Percentiles rank a stretch among this genome's conserved stretches.
These are phyloP conservation scores for Dictyostelium brefeldianum DNA, from an alignment of 78 protist species.

Conservation along the genomic window DNA sequence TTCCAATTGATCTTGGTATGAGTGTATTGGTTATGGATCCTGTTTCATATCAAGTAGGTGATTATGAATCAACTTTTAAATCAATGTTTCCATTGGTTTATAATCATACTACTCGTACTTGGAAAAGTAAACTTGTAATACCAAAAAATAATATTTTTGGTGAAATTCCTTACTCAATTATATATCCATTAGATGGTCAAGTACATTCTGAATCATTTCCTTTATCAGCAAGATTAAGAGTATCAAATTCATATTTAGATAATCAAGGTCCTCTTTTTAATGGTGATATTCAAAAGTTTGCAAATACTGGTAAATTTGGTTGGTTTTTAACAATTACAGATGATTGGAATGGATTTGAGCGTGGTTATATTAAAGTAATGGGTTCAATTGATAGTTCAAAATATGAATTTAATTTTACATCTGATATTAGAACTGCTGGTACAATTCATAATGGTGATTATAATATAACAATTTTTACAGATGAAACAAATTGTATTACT, in stretches of 20 bases:
- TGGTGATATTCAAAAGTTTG: not conserved
- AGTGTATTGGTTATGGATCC: not conserved
- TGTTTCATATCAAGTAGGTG: not conserved
- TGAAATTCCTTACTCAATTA: not conserved
- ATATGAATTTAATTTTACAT: slow-evolving; percentile 1
- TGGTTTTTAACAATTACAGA: slow-evolving; percentile 15
- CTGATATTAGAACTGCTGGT: not conserved
- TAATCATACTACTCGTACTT: not conserved
- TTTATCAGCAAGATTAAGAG: not conserved
- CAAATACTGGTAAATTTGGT: not conserved
- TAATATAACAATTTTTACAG: not conserved
- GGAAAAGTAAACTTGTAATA: not conserved
- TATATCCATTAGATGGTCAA: not conserved
- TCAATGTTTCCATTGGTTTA: not conserved
- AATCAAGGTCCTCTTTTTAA: not conserved
- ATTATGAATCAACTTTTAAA: too few relatives aligned
- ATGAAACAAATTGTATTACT: not conserved
- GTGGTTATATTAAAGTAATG: not conserved
- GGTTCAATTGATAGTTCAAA: slow-evolving; percentile 12
- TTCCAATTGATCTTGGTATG: not conserved
- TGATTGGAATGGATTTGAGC: not conserved
- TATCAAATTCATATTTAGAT: not conserved
- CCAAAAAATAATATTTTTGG: not conserved
- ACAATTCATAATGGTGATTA: not conserved
- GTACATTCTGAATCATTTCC: not conserved